These are phyloP conservation scores for Fusarium palustre DNA, from an alignment of 2,329 filamentous ascomycete species.

Conservation along the genomic window DNA sequence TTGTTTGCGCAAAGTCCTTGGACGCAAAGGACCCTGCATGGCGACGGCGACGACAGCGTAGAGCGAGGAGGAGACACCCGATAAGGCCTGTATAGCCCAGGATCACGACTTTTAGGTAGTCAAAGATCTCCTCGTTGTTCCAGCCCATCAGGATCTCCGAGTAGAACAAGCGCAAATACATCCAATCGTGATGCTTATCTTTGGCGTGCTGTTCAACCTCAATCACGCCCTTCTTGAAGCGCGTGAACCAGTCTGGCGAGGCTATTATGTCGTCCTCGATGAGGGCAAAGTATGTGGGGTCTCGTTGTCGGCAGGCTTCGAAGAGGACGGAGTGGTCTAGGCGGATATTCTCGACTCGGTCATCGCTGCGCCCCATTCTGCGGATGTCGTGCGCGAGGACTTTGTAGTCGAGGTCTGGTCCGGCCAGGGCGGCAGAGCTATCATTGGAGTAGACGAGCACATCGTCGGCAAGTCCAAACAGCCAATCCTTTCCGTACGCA, in stretches of 20 bases:
- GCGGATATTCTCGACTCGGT: constrained; percentile 51
- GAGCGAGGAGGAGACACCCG: constrained; percentile 16
- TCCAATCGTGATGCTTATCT: constrained; percentile 45
- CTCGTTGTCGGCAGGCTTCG: constrained; percentile 48
- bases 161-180: constrained; percentile 56
- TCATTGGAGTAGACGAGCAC: constrained; percentile 48
- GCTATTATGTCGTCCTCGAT: constrained; percentile 55
- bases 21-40: constrained; percentile 15
- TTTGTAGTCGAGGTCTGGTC: constrained; percentile 25
- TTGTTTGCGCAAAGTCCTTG: constrained; percentile 41
- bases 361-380: constrained; percentile 43
- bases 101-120: constrained; percentile 46
- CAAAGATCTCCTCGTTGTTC: constrained; percentile 53
- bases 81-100: constrained; percentile 44
- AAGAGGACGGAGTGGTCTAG: constrained; percentile 52
- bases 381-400: constrained; percentile 41
- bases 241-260: constrained; percentile 51
- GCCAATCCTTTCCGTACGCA: constrained; percentile 50
- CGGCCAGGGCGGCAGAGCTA: background rate
- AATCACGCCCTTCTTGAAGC: constrained; percentile 46
- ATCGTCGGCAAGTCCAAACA: constrained; percentile 50
- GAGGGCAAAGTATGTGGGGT: constrained; percentile 52
- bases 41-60: constrained; percentile 24
- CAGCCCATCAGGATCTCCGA: constrained; percentile 55
- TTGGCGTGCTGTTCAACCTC: constrained; percentile 45